A percentile compares a stretch with the other conserved stretches of the same genome.
These are phyloP conservation scores for Saturnispora dispora DNA, from an alignment of 805 yeast genomes.

Conservation along the genomic window DNA sequence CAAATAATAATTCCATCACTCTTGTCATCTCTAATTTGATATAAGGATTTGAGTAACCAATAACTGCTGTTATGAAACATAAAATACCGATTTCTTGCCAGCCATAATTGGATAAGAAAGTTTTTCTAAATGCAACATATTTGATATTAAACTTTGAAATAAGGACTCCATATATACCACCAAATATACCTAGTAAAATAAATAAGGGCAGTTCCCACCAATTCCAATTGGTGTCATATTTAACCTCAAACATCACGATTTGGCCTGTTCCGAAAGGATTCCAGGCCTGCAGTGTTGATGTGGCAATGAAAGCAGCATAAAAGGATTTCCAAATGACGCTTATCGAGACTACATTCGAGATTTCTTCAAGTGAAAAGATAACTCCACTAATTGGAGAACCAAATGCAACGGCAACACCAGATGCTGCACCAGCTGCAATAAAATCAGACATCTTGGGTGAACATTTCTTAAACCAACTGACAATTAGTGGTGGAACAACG, in stretches of 20 bases:
- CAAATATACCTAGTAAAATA: constrained; percentile 74
- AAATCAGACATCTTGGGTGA: constrained; percentile 45
- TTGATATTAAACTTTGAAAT: constrained; percentile 68
- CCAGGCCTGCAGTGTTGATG: constrained; percentile 64
- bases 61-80: constrained; percentile 58
- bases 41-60: constrained; percentile 79
- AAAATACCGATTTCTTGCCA: constrained; percentile 63
- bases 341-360: constrained; percentile 62
- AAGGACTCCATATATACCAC: constrained; percentile 81
- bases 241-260: constrained; percentile 86
- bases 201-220: constrained; percentile 76
- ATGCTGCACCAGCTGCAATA: constrained; percentile 86
- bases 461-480: constrained; percentile 33
- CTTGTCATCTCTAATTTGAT: constrained; percentile 89
- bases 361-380: constrained; percentile 85
- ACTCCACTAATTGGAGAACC: constrained; percentile 98
- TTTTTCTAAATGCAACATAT: constrained; percentile 70
- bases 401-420: constrained; percentile 98
- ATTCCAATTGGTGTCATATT: constrained; percentile 80
- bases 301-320: constrained; percentile 84
- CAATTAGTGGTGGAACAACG: constrained; percentile 50
- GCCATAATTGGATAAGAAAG: constrained; percentile 47
- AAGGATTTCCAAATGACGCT: constrained; percentile 86
- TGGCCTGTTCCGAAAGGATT: constrained; percentile 95
- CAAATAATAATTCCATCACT: constrained; percentile 82